These are phyloP conservation scores for Marchantia paleacea DNA, from an alignment of 225 moss, liverwort and hornwort species.

Conservation along the genomic window DNA sequence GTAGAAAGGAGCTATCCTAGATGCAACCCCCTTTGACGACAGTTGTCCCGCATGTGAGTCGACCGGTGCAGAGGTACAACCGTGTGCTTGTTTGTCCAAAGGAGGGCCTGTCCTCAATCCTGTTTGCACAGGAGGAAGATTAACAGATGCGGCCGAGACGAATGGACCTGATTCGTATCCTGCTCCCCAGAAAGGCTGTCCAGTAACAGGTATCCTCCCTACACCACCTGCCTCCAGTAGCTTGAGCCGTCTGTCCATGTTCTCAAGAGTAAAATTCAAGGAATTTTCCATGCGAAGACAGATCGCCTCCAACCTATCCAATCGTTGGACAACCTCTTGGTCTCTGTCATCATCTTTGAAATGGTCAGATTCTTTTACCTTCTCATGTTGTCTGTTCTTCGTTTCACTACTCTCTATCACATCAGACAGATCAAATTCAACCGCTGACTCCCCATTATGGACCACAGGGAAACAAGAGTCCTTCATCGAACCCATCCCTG, in stretches of 20 bases:
- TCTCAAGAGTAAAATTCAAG: constrained; percentile 55
- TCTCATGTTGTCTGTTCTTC: constrained; percentile 1
- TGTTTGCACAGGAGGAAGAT: constrained; percentile 19
- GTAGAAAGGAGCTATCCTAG: constrained; percentile 5
- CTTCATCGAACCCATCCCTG: neutral
- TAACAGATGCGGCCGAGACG: constrained; percentile 28
- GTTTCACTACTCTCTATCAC: neutral
- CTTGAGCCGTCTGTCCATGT: constrained; percentile 62
- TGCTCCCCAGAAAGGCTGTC: constrained; percentile 27
- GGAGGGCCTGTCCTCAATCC: constrained; percentile 8
- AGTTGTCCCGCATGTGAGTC: constrained; percentile 12
- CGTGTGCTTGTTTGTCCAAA: constrained; percentile 19
- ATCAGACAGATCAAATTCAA: neutral
- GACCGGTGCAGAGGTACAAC: neutral
- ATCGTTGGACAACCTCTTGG: constrained; percentile 52
- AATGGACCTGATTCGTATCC: constrained; percentile 31
- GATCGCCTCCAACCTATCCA: constrained; percentile 62
- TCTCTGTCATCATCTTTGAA: constrained; percentile 26
- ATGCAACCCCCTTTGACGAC: neutral
- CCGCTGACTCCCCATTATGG: neutral
- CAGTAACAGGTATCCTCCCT: constrained; percentile 20
- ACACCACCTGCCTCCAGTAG: constrained; percentile 43
- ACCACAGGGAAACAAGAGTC: neutral
- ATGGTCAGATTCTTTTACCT: neutral
- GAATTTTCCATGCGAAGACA: constrained; percentile 70